These are phyloP conservation scores for Talaromyces atroroseus DNA, from an alignment of 2,329 filamentous ascomycete genomes.

Conservation along the genomic window DNA sequence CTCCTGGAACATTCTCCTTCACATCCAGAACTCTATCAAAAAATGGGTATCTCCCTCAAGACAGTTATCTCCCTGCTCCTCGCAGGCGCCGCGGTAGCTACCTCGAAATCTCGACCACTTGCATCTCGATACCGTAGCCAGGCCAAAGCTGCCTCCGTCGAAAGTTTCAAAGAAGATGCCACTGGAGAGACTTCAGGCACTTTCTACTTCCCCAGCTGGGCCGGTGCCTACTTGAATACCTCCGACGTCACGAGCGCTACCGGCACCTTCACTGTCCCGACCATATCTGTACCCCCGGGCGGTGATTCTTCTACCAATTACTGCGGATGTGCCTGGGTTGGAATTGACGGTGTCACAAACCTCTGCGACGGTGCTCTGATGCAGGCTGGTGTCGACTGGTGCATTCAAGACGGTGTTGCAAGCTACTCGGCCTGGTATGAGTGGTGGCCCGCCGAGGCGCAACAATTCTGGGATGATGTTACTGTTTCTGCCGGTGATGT, in stretches of 20 bases:
- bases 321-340: conserved; percentile 58
- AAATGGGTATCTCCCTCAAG: conserved; percentile 4
- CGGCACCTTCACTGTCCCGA: conserved; percentile 5
- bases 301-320: conserved; percentile 32
- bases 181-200: not conserved
- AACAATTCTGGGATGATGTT: conserved; percentile 5
- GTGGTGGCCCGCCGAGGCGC: conserved; percentile 7
- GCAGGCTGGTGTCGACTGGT: conserved; percentile 10
- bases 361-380: conserved; percentile 8
- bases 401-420: conserved; percentile 2
- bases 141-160: not conserved
- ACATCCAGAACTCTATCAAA: not conserved
- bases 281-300: not conserved
- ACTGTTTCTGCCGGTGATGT: conserved; percentile 5
- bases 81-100: conserved; percentile 1
- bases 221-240: conserved; percentile 1
- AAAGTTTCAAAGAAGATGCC: not conserved
- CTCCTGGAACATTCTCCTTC: not conserved
- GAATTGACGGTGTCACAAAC: conserved; percentile 43
- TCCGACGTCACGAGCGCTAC: not conserved
- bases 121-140: not conserved
- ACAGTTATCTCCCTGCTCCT: conserved; percentile 3
- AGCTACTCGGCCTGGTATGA: conserved; percentile 9
- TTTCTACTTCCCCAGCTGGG: conserved; percentile 9
- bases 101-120: not conserved